Conservation (phyloP, 768 basidiomycete genomes). For the Brasilioporus rufonigricans region DNA sequence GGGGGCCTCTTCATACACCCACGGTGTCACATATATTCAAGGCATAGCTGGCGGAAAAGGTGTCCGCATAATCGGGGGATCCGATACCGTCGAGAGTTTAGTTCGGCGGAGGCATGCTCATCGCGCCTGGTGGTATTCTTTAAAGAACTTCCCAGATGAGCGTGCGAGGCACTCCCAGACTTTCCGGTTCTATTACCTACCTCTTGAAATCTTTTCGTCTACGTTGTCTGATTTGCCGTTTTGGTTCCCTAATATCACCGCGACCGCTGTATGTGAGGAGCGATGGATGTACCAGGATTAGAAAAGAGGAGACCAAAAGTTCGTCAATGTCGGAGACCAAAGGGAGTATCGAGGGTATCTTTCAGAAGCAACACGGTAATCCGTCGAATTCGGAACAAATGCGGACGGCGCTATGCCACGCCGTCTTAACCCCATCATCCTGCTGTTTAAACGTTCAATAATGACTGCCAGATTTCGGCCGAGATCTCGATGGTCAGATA, state of each 20-base stretch:
- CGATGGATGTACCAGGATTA: background rate
- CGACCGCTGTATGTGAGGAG: background rate
- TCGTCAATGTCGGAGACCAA: too few species aligned
- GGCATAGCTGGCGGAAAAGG: background rate
- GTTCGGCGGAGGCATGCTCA: background rate
- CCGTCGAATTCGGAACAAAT: too few species aligned
- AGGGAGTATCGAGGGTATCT: too few species aligned
- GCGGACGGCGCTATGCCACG: too few species aligned
- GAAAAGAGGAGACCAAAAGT: background rate
- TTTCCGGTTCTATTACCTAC: background rate
- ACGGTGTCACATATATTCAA: background rate
- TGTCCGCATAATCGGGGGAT: background rate
- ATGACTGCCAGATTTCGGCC: too few species aligned
- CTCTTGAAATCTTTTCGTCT: background rate
- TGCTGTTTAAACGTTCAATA: too few species aligned
- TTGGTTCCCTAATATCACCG: background rate
- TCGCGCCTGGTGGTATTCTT: background rate
- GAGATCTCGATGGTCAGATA: too few species aligned
- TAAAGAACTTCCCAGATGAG: background rate
- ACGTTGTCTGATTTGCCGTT: background rate
- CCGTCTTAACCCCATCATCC: too few species aligned
- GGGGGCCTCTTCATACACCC: background rate
- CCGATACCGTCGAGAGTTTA: background rate
- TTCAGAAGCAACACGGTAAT: too few species aligned
- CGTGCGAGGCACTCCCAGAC: background rate